These are phyloP conservation scores for Claviceps monticola DNA, from an alignment of 2,329 filamentous ascomycete species.

Conservation along the genomic window DNA sequence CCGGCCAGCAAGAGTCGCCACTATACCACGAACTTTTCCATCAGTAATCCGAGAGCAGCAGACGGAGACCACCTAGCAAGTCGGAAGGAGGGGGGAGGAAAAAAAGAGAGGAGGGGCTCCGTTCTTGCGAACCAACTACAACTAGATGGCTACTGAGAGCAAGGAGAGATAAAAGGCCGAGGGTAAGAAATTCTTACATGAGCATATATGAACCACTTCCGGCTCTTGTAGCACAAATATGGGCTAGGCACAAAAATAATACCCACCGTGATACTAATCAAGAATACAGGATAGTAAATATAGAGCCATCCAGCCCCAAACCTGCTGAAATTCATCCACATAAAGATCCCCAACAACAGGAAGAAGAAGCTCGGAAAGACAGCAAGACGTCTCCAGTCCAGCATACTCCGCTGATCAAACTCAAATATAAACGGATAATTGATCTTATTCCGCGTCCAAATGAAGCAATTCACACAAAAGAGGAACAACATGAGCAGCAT, in stretches of 20 bases:
- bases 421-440: conserved; percentile 98
- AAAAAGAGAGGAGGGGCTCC: background rate
- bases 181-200: conserved; percentile 44
- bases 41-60: background rate
- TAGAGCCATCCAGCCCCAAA: conserved; percentile 55
- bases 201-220: conserved; percentile 81
- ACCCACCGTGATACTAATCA: conserved; percentile 53
- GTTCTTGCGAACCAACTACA: too few relatives aligned
- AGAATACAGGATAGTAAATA: conserved; percentile 72
- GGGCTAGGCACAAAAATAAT: conserved; percentile 66
- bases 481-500: conserved; percentile 65
- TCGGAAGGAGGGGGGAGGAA: background rate
- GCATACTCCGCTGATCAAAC: conserved; percentile 70
- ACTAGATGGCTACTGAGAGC: too few relatives aligned
- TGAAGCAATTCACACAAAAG: conserved; percentile 73
- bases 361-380: conserved; percentile 80
- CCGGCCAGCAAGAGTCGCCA: conserved; percentile 78
- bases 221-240: conserved; percentile 59
- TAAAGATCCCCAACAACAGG: conserved; percentile 60
- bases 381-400: conserved; percentile 81
- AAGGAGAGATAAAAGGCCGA: too few relatives aligned
- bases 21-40: conserved; percentile 24
- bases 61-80: background rate
- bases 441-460: conserved; percentile 76
- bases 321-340: conserved; percentile 79